Conservation (phyloP, 495 filamentous ascomycete species). For the Penicillium cinerascens region DNA sequence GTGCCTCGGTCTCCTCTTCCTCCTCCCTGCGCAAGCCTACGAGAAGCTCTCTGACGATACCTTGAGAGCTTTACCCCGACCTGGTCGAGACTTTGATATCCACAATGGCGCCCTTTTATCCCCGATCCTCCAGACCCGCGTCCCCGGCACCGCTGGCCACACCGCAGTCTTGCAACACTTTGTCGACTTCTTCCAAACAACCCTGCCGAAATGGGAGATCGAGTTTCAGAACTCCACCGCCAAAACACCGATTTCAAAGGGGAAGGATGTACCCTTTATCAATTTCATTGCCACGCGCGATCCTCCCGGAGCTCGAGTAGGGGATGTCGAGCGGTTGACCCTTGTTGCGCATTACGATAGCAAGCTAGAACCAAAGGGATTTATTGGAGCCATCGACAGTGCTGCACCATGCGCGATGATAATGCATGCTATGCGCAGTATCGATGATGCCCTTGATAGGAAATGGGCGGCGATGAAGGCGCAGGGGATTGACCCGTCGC, state of each 20-base stretch:
- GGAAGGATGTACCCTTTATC: slow-evolving; percentile 69
- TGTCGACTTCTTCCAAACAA: slow-evolving; percentile 66
- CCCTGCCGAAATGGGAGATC: slow-evolving; percentile 75
- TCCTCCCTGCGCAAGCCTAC: slow-evolving; percentile 55
- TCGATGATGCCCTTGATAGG: slow-evolving; percentile 73
- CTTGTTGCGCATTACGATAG: slow-evolving; percentile 95
- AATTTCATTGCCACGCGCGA: slow-evolving; percentile 89
- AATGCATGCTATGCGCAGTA: slow-evolving; percentile 74
- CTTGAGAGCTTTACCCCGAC: slow-evolving; percentile 62
- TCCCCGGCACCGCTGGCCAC: slow-evolving; percentile 81
- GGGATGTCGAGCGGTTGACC: slow-evolving; percentile 75
- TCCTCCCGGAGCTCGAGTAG: slow-evolving; percentile 71
- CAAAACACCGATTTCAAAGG: slow-evolving; percentile 68
- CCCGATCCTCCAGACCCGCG: slow-evolving; percentile 85
- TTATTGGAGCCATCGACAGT: slow-evolving; percentile 91
- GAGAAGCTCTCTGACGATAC: slow-evolving; percentile 68
- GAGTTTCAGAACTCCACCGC: slow-evolving; percentile 83
- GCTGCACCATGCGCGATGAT: slow-evolving; percentile 92
- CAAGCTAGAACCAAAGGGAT: slow-evolving; percentile 75
- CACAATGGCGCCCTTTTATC: slow-evolving; percentile 69
- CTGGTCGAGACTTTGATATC: slow-evolving; percentile 77
- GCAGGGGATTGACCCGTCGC: slow-evolving; percentile 43
- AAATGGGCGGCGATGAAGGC: slow-evolving; percentile 74
- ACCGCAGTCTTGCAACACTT: slow-evolving; percentile 75
- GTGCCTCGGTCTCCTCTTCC: slow-evolving; percentile 24